Percentiles rank a stretch among this genome's conserved stretches.
phyloP scores from a whole-genome alignment of 305 asterid genomes.

The Lippia alba region DNA sequence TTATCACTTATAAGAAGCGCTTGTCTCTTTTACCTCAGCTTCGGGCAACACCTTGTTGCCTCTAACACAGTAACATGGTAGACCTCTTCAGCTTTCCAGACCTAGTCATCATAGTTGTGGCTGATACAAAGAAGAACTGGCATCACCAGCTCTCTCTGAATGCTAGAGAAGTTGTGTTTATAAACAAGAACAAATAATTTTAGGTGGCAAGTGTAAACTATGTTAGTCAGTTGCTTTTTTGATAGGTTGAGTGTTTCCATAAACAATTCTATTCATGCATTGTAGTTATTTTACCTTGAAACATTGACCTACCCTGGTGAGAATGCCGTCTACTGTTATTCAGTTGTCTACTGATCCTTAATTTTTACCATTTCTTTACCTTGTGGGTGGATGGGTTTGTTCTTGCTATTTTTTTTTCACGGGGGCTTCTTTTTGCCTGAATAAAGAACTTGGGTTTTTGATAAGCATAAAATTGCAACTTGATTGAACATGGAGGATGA shows the following conservation, averaged over 20 bases:
- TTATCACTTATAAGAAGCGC: too few species aligned
- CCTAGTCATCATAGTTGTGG: slow-evolving; percentile 13
- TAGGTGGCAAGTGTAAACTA: not conserved
- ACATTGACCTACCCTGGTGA: too few species aligned
- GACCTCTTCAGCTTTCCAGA: not conserved
- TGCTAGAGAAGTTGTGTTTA: not conserved
- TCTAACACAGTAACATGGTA: too few species aligned
- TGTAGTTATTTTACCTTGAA: not conserved
- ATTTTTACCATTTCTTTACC: too few species aligned
- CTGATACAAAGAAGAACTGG: not conserved
- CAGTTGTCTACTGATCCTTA: too few species aligned
- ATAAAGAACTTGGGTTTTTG: slow-evolving; percentile 1
- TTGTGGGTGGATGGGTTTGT: too few species aligned
- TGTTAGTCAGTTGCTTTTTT: not conserved
- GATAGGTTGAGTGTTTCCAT: not conserved
- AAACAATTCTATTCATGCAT: slow-evolving; percentile 2
- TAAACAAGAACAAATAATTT: not conserved
- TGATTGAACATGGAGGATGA: slow-evolving; percentile 14
- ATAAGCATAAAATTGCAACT: not conserved
- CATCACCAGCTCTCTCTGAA: not conserved
- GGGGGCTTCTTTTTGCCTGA: too few species aligned
- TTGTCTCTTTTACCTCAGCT: too few species aligned
- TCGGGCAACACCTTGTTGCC: too few species aligned
- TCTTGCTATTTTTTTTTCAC: too few species aligned
- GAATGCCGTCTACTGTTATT: too few species aligned